Conservation (phyloP, 176 grass and related monocot genomes). For the Tillandsia fasciculata region DNA sequence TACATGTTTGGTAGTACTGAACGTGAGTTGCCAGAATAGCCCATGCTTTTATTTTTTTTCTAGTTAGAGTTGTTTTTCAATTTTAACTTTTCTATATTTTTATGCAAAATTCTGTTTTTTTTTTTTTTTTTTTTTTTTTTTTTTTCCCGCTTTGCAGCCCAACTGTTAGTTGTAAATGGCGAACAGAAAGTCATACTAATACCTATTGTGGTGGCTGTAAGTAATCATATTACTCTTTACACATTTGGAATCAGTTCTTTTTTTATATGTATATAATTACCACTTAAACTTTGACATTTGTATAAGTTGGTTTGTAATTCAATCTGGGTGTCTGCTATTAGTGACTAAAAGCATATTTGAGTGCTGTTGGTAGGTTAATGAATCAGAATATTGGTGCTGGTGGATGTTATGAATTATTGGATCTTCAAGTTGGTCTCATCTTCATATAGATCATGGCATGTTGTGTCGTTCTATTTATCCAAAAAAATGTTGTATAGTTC, state of each 20-base stretch:
- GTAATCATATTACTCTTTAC: slow-evolving; percentile 22
- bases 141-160: slow-evolving; percentile 36
- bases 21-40: slow-evolving; percentile 29
- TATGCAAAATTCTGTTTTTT: slow-evolving; percentile 4
- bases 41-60: background rate
- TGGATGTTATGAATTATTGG: background rate
- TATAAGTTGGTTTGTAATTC: background rate
- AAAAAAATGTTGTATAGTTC: background rate
- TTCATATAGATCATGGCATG: background rate
- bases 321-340: no score
- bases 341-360: no score
- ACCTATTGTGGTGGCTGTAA: slow-evolving; percentile 70
- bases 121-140: slow-evolving; percentile 3
- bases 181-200: slow-evolving; percentile 71
- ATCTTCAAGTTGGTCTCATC: background rate
- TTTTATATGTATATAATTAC: background rate
- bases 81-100: background rate
- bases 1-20: slow-evolving; percentile 91
- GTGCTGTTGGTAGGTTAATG: background rate
- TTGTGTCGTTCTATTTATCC: background rate
- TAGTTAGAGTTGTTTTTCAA: background rate
- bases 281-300: background rate
- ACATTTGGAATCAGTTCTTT: slow-evolving; percentile 9
- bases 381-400: background rate
- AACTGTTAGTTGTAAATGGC: slow-evolving; percentile 55